Percentiles rank a stretch among this genome's conserved stretches.
Evolutionary conservation across 73 alveolate species (phyloP).

Genomic region (Paramecium octaurelia): DNA sequence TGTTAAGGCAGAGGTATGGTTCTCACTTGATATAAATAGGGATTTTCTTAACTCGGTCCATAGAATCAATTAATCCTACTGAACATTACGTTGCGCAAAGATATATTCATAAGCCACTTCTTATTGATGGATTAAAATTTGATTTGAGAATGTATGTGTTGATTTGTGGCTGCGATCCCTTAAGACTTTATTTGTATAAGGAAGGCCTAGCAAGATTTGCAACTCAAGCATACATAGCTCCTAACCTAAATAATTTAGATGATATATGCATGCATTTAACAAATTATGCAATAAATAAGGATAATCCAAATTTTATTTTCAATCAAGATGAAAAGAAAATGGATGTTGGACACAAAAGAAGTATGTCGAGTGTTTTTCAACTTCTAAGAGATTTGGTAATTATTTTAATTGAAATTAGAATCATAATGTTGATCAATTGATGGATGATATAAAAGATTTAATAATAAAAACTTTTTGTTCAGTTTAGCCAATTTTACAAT

Average conservation of each 20-base stretch:
- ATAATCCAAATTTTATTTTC: constrained; percentile 71
- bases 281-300: constrained; percentile 87
- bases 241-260: constrained; percentile 71
- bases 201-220: constrained; percentile 98
- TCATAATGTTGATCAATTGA: constrained; percentile 59
- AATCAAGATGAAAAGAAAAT: constrained; percentile 75
- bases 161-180: constrained; percentile 90
- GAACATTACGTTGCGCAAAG: constrained; percentile 87
- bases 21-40: background rate
- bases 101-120: constrained; percentile 88
- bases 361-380: constrained; percentile 57
- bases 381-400: background rate
- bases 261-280: constrained; percentile 88
- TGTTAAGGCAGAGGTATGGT: constrained; percentile 77
- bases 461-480: constrained; percentile 83
- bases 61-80: constrained; percentile 70
- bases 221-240: constrained; percentile 84
- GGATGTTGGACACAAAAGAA: constrained; percentile 88
- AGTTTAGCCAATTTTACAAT: constrained; percentile 76
- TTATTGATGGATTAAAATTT: constrained; percentile 89
- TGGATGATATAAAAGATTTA: constrained; percentile 80
- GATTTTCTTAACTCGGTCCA: constrained; percentile 72
- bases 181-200: constrained; percentile 85
- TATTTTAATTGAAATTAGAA: constrained; percentile 40
- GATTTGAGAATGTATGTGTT: constrained; percentile 94